These are phyloP conservation scores for Panicum virgatum DNA, from an alignment of 202 grass and related monocot genomes.

Conservation along the genomic window DNA sequence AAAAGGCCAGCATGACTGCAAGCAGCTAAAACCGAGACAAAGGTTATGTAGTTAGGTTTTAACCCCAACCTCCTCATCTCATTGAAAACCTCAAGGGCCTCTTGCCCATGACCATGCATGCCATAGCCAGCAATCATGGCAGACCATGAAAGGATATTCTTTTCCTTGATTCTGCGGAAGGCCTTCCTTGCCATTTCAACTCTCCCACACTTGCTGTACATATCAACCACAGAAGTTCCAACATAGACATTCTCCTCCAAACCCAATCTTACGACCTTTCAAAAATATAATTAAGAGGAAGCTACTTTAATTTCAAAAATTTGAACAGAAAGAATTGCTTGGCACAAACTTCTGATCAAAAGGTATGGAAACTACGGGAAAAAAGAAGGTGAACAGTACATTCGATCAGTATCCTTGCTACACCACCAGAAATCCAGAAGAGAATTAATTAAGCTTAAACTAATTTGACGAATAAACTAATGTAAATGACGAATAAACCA, in stretches of 20 bases:
- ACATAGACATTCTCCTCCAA: constrained; percentile 84
- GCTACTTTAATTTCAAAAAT: not conserved
- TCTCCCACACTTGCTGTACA: constrained; percentile 91
- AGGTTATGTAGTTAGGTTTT: constrained; percentile 88
- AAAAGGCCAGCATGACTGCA: constrained; percentile 87
- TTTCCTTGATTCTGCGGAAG: constrained; percentile 68
- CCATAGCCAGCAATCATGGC: constrained; percentile 87
- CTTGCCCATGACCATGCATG: constrained; percentile 64
- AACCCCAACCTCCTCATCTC: constrained; percentile 65
- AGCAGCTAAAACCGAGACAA: constrained; percentile 81
- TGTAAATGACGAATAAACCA: not conserved
- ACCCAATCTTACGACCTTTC: constrained; percentile 64
- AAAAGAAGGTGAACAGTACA: constrained; percentile 17
- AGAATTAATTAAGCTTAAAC: not conserved
- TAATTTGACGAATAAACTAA: not conserved
- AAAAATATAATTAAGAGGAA: constrained; percentile 37
- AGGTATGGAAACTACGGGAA: no score
- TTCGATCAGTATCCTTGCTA: constrained; percentile 17
- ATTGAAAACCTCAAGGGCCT: constrained; percentile 68
- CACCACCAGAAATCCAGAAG: not conserved
- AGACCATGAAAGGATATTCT: constrained; percentile 86
- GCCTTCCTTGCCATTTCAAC: constrained; percentile 74
- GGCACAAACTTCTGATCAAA: not conserved
- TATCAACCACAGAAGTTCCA: constrained; percentile 84
- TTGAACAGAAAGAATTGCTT: not conserved